phyloP scores from a whole-genome alignment of 2,329 filamentous ascomycete genomes.

The Sporothrix globosa region DNA sequence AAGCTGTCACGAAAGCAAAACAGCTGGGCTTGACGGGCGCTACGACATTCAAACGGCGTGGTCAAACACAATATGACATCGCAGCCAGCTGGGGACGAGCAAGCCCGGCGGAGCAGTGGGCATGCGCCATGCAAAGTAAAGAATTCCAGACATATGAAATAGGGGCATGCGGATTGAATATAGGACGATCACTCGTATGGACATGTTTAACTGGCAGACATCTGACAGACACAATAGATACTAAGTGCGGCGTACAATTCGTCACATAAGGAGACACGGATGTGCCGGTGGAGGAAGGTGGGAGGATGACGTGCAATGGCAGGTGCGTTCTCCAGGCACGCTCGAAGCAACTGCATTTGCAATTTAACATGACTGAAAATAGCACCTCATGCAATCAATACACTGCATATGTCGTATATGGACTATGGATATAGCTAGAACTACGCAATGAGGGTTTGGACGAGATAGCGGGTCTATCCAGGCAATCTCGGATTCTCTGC shows the following conservation, averaged over 20 bases:
- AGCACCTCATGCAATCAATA: background rate
- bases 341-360: background rate
- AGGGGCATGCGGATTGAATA: background rate
- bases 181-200: constrained; percentile 25
- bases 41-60: constrained; percentile 1
- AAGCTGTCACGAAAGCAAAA: constrained; percentile 15
- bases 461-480: no score
- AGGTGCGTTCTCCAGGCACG: background rate
- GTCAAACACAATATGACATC: constrained; percentile 4
- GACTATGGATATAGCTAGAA: background rate
- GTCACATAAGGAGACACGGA: background rate
- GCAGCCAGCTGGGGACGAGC: background rate
- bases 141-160: no score
- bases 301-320: background rate
- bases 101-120: background rate
- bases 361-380: background rate
- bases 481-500: constrained; percentile 20
- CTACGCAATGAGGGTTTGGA: background rate
- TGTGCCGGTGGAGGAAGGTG: background rate
- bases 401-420: background rate
- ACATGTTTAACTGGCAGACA: no score
- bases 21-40: background rate
- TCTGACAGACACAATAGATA: no score
- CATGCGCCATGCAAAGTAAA: background rate
- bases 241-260: no score